Evolutionary conservation across 2,329 filamentous ascomycete species (phyloP).

Genomic region (Eutypella sp.): DNA sequence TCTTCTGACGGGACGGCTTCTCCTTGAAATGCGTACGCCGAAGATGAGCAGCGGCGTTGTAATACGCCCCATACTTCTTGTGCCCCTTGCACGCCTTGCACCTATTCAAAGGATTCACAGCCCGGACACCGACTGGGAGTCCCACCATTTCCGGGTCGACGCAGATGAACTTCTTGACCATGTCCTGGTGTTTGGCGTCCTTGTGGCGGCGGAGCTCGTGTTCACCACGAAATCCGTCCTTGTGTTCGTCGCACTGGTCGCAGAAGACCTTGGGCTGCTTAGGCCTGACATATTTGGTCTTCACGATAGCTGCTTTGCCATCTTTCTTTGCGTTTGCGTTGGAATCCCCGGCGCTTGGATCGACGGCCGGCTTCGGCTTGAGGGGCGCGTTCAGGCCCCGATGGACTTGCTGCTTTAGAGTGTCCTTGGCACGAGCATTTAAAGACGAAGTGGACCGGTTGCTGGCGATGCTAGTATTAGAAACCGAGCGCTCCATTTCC

Average conservation of each 20-base stretch:
- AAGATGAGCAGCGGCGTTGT: constrained; percentile 90
- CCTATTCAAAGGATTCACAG: constrained; percentile 62
- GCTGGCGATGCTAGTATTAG: constrained; percentile 38
- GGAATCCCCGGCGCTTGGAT: constrained; percentile 20
- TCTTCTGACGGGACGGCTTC: constrained; percentile 43
- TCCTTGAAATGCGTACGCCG: constrained; percentile 82
- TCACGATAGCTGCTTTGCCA: constrained; percentile 38
- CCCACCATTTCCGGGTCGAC: constrained; percentile 44
- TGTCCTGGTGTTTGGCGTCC: constrained; percentile 56
- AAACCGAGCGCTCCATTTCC: constrained; percentile 45
- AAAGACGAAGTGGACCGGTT: constrained; percentile 41
- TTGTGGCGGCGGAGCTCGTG: constrained; percentile 72
- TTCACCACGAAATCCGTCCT: constrained; percentile 77
- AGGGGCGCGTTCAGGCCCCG: constrained; percentile 35
- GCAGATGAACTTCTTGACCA: constrained; percentile 55
- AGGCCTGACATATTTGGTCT: constrained; percentile 52
- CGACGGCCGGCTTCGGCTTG: constrained; percentile 39
- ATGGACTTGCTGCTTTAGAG: constrained; percentile 40
- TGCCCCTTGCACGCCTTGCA: constrained; percentile 76
- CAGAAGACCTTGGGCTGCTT: constrained; percentile 70
- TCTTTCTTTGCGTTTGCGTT: constrained; percentile 29
- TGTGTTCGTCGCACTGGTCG: constrained; percentile 62
- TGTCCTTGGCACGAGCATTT: constrained; percentile 43
- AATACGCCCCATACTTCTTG: constrained; percentile 86
- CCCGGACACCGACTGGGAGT: constrained; percentile 39